phyloP scores from a whole-genome alignment of 2,329 filamentous ascomycete genomes.

The Fusarium newnesense region DNA sequence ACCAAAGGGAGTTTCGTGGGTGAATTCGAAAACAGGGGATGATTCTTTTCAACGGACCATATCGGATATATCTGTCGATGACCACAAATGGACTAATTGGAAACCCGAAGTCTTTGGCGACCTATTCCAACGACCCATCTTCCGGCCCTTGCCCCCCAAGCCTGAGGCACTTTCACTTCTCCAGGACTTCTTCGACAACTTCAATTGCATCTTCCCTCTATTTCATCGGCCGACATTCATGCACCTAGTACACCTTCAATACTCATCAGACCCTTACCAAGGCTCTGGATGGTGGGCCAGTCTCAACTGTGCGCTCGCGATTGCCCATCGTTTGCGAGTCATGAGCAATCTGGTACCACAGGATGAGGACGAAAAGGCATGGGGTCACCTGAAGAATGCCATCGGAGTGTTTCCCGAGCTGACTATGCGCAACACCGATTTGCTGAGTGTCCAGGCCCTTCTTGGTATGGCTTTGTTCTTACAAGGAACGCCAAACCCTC shows the following conservation, averaged over 20 bases:
- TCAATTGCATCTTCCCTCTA: constrained; percentile 98
- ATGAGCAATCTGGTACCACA: constrained; percentile 94
- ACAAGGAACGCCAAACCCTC: constrained; percentile 95
- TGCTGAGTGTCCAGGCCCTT: constrained; percentile 92
- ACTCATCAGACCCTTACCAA: constrained; percentile 90
- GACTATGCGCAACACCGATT: constrained; percentile 94
- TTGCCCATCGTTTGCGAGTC: constrained; percentile 88
- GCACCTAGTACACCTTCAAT: constrained; percentile 94
- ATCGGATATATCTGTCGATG: constrained; percentile 86
- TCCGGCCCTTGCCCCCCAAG: constrained; percentile 84
- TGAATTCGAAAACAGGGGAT: constrained; percentile 98
- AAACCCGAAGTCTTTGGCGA: constrained; percentile 97
- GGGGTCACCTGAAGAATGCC: constrained; percentile 96
- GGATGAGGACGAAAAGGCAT: constrained; percentile 93
- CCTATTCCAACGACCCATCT: constrained; percentile 86
- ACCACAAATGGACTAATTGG: constrained; percentile 97
- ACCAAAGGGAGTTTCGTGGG: constrained; percentile 97
- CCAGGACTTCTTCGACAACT: constrained; percentile 96
- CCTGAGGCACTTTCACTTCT: constrained; percentile 88
- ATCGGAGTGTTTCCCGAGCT: constrained; percentile 93
- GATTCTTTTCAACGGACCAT: constrained; percentile 96
- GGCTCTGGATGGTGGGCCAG: constrained; percentile 99
- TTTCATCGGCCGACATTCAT: constrained; percentile 99
- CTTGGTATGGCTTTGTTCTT: constrained; percentile 94
- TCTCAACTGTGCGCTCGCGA: constrained; percentile 92